Base-by-base conservation (phyloP, 2,329 filamentous ascomycete genomes). In the Epichloe sylvatica region DNA sequence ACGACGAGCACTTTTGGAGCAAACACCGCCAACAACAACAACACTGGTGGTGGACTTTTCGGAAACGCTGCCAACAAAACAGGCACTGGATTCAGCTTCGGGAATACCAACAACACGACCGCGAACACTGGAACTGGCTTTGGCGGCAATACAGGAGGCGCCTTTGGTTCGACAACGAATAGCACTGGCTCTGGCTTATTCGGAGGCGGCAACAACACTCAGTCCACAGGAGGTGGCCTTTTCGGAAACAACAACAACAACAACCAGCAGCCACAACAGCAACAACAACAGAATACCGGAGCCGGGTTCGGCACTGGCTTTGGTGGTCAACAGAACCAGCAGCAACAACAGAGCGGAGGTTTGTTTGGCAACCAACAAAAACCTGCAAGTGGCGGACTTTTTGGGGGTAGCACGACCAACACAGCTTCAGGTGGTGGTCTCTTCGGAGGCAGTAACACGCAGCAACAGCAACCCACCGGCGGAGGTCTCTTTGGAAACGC, bases 361-460 rank as follows among this genome's bases (percentile, higher is more conserved):
- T 59, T 75, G 21, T 76, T 77, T 53, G 75, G 73, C 19, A 65
- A 60, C 21, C 70, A 73, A 53, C 66, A 64, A 51, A 69, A 65
- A 52, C 62, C 62, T 15, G 63, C 63, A 13, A 59, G 61, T 2
- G 64, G 66, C 15, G 55, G 62, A 39, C 54, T 61, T 13, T 66
- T 66, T 51, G 75, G 75, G n/a, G n/a, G 12, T 15, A 47, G 48
- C 46, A 46, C 52, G 17, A 49, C 52, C 41, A 52, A 49, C 33
- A 62, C 67, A 19, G 62, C 61, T 35, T 66, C 67, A 9, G 46
- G 40, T n/a, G 67, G 67, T 17, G 64, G 71, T 5, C 61, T 75
- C 1, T 76, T 77, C 47, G 72, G 72, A 36, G 57, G 62, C 35
- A 59, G 62, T 8, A 67, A 63, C 23, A 66, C 67, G 55, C 70